Percentiles rank a stretch among this genome's conserved stretches.
phyloP scores from a whole-genome alignment of 75 land plant genomes.

The Pseudotsuga menziesii region DNA sequence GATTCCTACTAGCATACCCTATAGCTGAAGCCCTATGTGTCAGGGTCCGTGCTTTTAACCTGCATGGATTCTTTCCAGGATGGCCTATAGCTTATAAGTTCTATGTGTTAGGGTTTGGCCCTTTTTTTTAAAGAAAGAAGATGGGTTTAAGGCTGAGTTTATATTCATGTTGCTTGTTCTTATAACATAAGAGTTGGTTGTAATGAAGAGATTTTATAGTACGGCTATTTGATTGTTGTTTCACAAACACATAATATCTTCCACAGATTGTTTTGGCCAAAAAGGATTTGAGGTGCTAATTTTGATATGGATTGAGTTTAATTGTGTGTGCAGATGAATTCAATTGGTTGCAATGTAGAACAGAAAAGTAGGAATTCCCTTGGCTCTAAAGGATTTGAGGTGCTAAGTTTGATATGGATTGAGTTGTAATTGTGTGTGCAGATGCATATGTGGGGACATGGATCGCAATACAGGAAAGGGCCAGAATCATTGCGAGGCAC shows the following conservation, averaged over 20 bases:
- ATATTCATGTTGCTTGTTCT: no score
- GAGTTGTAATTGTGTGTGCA: slow-evolving; percentile 13
- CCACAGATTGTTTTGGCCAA: slow-evolving; percentile 1
- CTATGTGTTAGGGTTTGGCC: no score
- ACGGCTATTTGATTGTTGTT: no score
- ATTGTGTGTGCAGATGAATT: slow-evolving; percentile 43
- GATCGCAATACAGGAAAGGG: slow-evolving; percentile 50
- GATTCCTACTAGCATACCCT: no score
- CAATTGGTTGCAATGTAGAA: slow-evolving; percentile 52
- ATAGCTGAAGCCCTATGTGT: no score
- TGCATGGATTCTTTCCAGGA: no score
- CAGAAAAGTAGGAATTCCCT: neutral
- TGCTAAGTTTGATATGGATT: neutral
- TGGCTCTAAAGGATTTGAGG: neutral
- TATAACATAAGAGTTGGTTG: slow-evolving; percentile 25
- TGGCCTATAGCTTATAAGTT: no score
- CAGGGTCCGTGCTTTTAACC: no score
- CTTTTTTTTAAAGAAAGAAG: no score
- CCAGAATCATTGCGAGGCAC: slow-evolving; percentile 48
- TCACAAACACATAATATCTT: no score
- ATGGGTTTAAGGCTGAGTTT: no score
- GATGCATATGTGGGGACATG: slow-evolving; percentile 73
- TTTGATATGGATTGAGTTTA: neutral
- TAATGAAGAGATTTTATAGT: slow-evolving; percentile 16
- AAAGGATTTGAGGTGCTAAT: neutral